Conservation (phyloP, 2,329 filamentous ascomycete genomes). For the Exserohilum rostratum region DNA sequence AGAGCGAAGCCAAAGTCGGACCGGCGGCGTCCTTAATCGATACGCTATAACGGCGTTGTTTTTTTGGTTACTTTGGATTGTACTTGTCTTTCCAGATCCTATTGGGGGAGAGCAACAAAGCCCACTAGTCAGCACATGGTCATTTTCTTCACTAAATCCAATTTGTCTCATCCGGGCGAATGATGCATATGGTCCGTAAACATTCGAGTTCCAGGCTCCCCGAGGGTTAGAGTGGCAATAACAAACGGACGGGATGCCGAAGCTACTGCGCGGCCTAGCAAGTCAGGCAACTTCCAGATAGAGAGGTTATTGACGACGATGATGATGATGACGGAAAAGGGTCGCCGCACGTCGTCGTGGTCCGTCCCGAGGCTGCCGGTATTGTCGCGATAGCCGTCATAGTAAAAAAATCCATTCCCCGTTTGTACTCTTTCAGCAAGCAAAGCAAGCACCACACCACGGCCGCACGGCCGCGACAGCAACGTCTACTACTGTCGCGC, state of each 20-base stretch:
- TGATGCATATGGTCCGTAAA: too few species aligned
- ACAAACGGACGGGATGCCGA: constrained; percentile 9
- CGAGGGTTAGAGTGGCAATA: background rate
- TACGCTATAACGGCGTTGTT: constrained; percentile 6
- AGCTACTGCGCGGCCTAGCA: constrained; percentile 4
- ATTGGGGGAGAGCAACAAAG: too few species aligned
- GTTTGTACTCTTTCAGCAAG: constrained; percentile 7
- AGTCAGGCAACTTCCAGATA: constrained; percentile 9
- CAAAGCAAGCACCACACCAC: too few species aligned
- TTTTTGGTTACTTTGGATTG: constrained; percentile 61
- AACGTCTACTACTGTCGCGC: constrained; percentile 14
- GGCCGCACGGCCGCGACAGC: background rate
- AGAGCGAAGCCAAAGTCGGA: constrained; percentile 1
- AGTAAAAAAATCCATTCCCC: background rate
- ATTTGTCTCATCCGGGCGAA: constrained; percentile 3
- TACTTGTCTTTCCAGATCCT: constrained; percentile 99
- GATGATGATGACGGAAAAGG: too few species aligned
- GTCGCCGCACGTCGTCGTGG: background rate
- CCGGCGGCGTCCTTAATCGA: constrained; percentile 5
- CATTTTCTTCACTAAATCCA: background rate
- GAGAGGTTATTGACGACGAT: too few species aligned
- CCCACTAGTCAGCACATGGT: constrained; percentile 34
- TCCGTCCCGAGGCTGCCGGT: constrained; percentile 3
- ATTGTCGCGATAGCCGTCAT: constrained; percentile 17
- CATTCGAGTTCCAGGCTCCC: constrained; percentile 4